phyloP scores from a whole-genome alignment of 805 yeast species.

The Debaryomyces prosopidis region DNA sequence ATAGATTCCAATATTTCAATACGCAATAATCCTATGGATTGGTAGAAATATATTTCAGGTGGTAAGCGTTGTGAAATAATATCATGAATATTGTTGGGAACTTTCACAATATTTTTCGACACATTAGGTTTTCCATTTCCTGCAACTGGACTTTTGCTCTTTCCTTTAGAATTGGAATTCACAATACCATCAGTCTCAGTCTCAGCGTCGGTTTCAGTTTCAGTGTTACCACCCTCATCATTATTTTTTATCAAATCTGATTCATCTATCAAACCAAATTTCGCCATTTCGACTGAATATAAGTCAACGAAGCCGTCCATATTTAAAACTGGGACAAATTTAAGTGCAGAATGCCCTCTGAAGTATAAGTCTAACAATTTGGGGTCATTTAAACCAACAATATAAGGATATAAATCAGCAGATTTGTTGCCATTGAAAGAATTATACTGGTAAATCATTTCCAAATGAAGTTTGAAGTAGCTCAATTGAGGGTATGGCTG shows the following conservation, averaged over 20 bases:
- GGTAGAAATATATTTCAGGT: constrained; percentile 79
- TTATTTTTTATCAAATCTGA: constrained; percentile 18
- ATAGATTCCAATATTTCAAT: constrained; percentile 66
- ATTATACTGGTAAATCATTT: constrained; percentile 35
- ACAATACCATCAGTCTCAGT: constrained; percentile 5
- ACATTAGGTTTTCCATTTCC: neutral
- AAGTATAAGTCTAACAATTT: constrained; percentile 52
- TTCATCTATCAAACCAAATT: constrained; percentile 24
- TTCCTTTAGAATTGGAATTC: neutral
- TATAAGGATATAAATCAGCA: constrained; percentile 42
- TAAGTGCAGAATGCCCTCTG: constrained; percentile 67
- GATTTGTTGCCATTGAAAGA: constrained; percentile 25
- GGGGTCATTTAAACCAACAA: constrained; percentile 48
- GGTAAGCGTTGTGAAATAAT: constrained; percentile 84
- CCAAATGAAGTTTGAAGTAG: constrained; percentile 41
- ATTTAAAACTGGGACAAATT: constrained; percentile 73
- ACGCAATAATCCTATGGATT: constrained; percentile 72
- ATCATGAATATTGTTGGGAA: constrained; percentile 81
- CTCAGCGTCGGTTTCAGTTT: constrained; percentile 13
- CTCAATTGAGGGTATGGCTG: constrained; percentile 42
- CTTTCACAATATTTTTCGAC: constrained; percentile 18
- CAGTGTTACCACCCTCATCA: constrained; percentile 14
- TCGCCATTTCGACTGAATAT: constrained; percentile 42
- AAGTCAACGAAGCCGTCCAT: constrained; percentile 69
- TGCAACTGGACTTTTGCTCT: neutral